Percentiles rank a stretch among this genome's conserved stretches.
These are phyloP conservation scores for Mortierella sp. DNA, from an alignment of 371 early-diverging fungal genomes.

Conservation along the genomic window DNA sequence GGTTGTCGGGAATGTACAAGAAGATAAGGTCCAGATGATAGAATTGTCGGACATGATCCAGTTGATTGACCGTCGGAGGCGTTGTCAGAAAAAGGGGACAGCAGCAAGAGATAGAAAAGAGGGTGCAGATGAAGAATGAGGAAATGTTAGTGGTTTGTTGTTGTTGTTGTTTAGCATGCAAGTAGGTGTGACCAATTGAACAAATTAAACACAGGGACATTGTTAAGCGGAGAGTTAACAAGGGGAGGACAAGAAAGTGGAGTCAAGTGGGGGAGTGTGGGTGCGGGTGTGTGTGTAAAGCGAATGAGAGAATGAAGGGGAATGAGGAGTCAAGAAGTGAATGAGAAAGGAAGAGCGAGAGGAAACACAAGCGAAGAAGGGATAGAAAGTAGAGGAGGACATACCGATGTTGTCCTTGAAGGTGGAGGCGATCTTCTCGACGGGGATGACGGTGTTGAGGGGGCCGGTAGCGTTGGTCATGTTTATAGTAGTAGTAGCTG, in stretches of 20 bases:
- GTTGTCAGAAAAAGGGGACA: background rate
- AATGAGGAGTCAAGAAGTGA: background rate
- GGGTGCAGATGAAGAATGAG: background rate
- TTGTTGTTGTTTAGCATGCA: background rate
- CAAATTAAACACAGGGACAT: background rate
- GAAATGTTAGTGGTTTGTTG: background rate
- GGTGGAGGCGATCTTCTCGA: conserved; percentile 42
- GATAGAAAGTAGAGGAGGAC: background rate
- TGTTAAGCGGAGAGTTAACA: background rate
- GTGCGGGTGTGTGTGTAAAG: background rate
- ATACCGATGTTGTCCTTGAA: conserved; percentile 59
- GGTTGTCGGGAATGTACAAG: background rate
- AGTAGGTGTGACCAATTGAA: background rate
- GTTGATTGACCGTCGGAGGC: background rate
- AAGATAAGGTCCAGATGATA: conserved; percentile 1
- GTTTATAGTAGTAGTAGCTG: background rate
- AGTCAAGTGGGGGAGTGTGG: background rate
- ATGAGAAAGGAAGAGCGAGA: background rate
- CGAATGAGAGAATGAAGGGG: background rate
- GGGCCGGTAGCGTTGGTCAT: conserved; percentile 21
- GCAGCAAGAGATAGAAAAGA: background rate
- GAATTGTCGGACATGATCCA: background rate
- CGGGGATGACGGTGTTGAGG: conserved; percentile 27
- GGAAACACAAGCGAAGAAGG: background rate
- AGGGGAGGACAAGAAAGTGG: background rate